These are phyloP conservation scores for Coemansia sp. DNA, from an alignment of 192 early-diverging fungal species.

Conservation along the genomic window DNA sequence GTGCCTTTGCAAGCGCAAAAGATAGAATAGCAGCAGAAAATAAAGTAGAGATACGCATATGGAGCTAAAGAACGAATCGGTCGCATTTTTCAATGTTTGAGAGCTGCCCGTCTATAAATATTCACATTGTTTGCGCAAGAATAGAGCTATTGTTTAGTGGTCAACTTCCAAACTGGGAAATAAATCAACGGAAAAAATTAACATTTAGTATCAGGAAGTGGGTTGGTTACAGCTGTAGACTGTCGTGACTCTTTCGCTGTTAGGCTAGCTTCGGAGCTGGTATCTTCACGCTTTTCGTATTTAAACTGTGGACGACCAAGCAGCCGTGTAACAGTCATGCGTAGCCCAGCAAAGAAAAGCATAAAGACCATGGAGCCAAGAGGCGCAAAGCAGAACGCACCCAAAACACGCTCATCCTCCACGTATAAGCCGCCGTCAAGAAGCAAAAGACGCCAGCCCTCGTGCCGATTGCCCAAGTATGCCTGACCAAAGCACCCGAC, in stretches of 20 bases:
- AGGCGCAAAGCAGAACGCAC: conserved; percentile 58
- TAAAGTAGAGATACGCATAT: no score
- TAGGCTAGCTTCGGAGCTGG: background rate
- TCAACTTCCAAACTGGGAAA: no score
- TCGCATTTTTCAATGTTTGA: no score
- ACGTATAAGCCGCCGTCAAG: conserved; percentile 54
- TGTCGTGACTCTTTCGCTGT: background rate
- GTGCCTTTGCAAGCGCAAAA: no score
- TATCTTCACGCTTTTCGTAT: conserved; percentile 5
- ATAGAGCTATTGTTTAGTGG: no score
- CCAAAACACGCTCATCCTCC: conserved; percentile 56
- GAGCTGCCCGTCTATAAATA: no score
- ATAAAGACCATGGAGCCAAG: conserved; percentile 46
- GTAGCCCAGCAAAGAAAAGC: conserved; percentile 39
- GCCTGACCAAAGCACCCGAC: conserved; percentile 56
- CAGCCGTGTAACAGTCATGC: conserved; percentile 20
- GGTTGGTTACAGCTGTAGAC: background rate
- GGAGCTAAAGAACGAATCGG: no score
- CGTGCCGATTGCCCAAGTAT: conserved; percentile 51
- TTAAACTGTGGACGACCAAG: conserved; percentile 32
- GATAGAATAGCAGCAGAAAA: no score
- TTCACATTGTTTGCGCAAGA: no score
- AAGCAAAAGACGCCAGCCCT: conserved; percentile 51
- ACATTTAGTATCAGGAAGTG: no score
- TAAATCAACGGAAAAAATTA: no score